Evolutionary conservation across 805 yeast species (phyloP).

Genomic region (Crinitomyces ghanaensis): DNA sequence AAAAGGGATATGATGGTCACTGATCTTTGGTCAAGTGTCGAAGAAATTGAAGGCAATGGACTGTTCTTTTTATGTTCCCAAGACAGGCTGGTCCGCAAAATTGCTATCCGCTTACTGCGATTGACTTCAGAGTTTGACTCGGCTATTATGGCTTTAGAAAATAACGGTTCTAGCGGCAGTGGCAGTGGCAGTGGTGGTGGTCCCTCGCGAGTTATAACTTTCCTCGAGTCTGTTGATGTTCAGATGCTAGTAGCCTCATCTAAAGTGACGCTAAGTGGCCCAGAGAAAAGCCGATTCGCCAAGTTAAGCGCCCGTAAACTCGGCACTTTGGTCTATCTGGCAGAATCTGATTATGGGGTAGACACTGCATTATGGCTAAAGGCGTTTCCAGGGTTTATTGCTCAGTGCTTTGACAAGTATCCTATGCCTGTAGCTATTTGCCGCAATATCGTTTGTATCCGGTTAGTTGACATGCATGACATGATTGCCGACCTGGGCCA

Average conservation of each 20-base stretch:
- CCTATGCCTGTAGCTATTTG: conserved; percentile 93
- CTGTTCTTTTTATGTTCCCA: conserved; percentile 83
- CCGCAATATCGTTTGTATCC: conserved; percentile 77
- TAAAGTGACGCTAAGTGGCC: conserved; percentile 39
- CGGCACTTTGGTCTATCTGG: conserved; percentile 61
- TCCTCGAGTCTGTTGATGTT: conserved; percentile 61
- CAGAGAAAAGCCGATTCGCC: conserved; percentile 63
- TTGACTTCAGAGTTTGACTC: conserved; percentile 82
- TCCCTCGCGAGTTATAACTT: conserved; percentile 41
- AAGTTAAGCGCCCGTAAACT: conserved; percentile 49
- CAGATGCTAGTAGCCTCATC: conserved; percentile 46
- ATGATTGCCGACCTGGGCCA: conserved; percentile 23
- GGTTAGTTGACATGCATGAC: conserved; percentile 65
- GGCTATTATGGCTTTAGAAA: conserved; percentile 42
- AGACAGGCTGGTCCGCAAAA: conserved; percentile 59
- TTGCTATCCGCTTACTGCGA: conserved; percentile 64
- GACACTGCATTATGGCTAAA: conserved; percentile 96
- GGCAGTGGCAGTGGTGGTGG: conserved; percentile 11
- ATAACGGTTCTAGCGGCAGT: conserved; percentile 11
- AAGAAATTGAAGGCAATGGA: conserved; percentile 94
- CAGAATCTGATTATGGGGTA: conserved; percentile 87
- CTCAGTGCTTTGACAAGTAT: conserved; percentile 61
- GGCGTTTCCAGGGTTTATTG: conserved; percentile 64
- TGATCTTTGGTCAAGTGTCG: conserved; percentile 71
- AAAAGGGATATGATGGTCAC: conserved; percentile 27